Evolutionary conservation across 306 rosid species (phyloP), one percentile per base, ranked within the genome.

Genomic region (Carpinus viminea): DNA sequence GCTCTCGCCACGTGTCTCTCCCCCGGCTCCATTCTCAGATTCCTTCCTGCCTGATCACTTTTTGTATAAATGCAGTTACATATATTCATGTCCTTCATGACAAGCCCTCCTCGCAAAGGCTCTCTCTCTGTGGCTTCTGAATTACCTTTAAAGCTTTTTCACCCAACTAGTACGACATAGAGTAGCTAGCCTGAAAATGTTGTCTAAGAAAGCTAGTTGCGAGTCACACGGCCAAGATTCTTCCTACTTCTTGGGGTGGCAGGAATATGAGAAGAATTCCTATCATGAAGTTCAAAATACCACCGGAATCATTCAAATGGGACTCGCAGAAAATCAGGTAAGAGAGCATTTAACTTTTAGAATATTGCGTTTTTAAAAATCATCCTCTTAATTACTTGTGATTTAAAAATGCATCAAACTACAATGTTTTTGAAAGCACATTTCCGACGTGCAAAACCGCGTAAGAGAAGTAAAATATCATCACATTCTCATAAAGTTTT

Each of bases 311-410:
- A 94, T 94, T 75, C 97, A 94, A 84, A 92, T 92, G 97, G 97
- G 98, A 81, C 94, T 94, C 7, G 98, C 98, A 5, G 98, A 94
- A 80, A 94, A 94, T 84, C 93, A 90, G 92, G 93, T 85, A 11
- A 60, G 81, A 16, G 18, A 31, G 34, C 34, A 24, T 24, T 24
- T 24, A 24, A 24, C 26, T 24, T 24, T 24, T 24, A 24, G 26
- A 24, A 24, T 24, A 24, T 0, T 24, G 26, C 26, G 26, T 24
- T 24, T 24, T 24, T 24, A 24, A 24, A 24, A 24, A 24, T 24
- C 26, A 24, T 31, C 3, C 34, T 31, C 34, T 31, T 31, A 24
- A 1, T 24, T 24, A 31, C 34, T 2, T 31, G 34, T 31, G 34
- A 38, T 38, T 38, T 38, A 5, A 38, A 38, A 38, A 38, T 38